phyloP scores from a whole-genome alignment of 2,329 filamentous ascomycete genomes.

The Fusarium sp. region DNA sequence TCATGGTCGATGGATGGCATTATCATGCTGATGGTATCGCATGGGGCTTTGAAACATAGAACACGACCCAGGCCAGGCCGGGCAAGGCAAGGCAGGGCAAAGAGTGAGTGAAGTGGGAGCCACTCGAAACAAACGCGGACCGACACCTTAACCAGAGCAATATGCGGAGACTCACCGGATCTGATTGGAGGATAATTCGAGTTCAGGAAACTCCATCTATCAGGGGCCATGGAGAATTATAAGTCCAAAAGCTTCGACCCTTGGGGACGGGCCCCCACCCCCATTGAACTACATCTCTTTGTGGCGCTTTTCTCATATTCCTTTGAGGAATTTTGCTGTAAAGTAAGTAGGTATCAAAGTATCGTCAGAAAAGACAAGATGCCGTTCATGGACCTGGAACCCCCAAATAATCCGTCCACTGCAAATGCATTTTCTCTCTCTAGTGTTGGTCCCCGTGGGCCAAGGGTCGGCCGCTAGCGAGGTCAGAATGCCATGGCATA shows the following conservation, averaged over 20 bases:
- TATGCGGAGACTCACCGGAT: constrained; percentile 20
- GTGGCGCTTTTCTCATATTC: constrained; percentile 14
- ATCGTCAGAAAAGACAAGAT: constrained; percentile 10
- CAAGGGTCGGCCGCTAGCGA: constrained; percentile 21
- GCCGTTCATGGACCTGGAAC: constrained; percentile 19
- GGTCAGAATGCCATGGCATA: neutral
- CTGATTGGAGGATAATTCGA: constrained; percentile 38
- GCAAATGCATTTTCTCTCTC: neutral
- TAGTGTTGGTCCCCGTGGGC: neutral
- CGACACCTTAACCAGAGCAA: constrained; percentile 19
- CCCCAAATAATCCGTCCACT: constrained; percentile 37
- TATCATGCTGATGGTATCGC: constrained; percentile 22
- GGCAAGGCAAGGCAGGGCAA: constrained; percentile 7
- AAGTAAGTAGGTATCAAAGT: neutral
- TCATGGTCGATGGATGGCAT: neutral
- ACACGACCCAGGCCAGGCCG: neutral
- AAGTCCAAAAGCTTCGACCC: constrained; percentile 31
- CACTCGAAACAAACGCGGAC: constrained; percentile 34
- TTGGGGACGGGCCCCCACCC: constrained; percentile 13
- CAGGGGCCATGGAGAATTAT: constrained; percentile 39
- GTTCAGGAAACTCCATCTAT: constrained; percentile 32
- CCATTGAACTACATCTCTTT: constrained; percentile 18
- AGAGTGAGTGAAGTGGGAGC: constrained; percentile 6
- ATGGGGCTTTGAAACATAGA: constrained; percentile 43
- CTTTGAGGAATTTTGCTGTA: constrained; percentile 1